Evolutionary conservation across 805 yeast species (phyloP), one percentile per base, ranked within the genome.

Genomic region (Myxozyma nipponensis): DNA sequence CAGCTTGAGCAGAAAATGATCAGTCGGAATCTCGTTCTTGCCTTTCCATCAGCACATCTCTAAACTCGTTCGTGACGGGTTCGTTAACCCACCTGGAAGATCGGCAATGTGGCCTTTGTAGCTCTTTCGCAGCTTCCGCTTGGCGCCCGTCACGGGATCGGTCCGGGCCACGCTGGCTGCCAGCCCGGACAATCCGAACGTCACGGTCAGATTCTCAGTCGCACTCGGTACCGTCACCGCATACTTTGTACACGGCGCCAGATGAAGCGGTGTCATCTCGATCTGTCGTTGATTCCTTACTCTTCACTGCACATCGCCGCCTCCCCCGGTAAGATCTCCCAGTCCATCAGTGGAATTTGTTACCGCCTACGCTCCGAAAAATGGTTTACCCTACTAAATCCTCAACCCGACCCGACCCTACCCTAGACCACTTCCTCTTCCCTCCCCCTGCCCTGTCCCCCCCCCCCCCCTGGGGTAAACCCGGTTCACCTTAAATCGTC

Each of bases 71-170:
- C 13, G 32, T 9, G 7, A 28, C 13, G 13, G 13, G 13, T n/a
- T n/a, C n/a, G 4, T 3, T 15, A 19, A 43, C 19, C n/a, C 32
- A 55, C 62, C 97, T 0, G 96, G 86, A 25, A 93, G 71, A 59
- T 90, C 97, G 35, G 77, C 74, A 13, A 93, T 84, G 65, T 91
- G 98, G 57, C 90, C 89, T 67, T 93, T 93, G 70, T 93, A 93
- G 0, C 97, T 88, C 69, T 93, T 93, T 61, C 98, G 77, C 48
- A 93, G 76, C 69, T 93, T 93, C 35, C 89, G 89, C 47, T 96
- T 96, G 60, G 86, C 89, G 0, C 93, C 77, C 0, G 96, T 96
- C 62, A 84, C 95, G 1, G 88, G 83, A 62, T 86, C 89, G 9
- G 83, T 77, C 63, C 98, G 77, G 1, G 96, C 95, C 39, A 93